Evolutionary conservation across 2,329 filamentous ascomycete genomes (phyloP).

Genomic region (Pestalotiopsis sp.): DNA sequence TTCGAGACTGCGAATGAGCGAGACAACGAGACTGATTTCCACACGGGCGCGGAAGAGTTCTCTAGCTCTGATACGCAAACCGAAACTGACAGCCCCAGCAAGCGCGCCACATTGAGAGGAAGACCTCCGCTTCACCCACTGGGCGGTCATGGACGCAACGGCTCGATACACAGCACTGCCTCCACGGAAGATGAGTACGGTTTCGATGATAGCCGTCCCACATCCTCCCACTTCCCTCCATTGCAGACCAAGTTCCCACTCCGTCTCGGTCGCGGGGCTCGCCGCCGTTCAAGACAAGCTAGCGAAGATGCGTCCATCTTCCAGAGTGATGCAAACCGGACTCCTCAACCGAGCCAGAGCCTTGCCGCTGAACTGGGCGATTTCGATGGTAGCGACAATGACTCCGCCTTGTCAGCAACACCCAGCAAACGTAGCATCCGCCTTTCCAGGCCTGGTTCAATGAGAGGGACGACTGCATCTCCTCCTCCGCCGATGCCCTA

Average conservation of each 20-base stretch:
- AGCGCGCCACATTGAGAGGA: slow-evolving; percentile 31
- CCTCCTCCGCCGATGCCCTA: slow-evolving; percentile 51
- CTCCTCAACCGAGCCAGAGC: slow-evolving; percentile 67
- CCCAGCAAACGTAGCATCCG: slow-evolving; percentile 52
- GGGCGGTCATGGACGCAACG: slow-evolving; percentile 33
- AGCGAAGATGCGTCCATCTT: slow-evolving; percentile 58
- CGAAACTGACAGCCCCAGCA: slow-evolving; percentile 73
- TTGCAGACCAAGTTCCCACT: slow-evolving; percentile 72
- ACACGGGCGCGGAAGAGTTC: slow-evolving; percentile 83
- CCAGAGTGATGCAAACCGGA: slow-evolving; percentile 51
- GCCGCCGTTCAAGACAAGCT: slow-evolving; percentile 61
- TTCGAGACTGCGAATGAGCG: slow-evolving; percentile 76
- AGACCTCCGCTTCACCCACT: slow-evolving; percentile 21
- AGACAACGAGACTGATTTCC: slow-evolving; percentile 88
- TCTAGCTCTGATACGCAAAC: slow-evolving; percentile 73
- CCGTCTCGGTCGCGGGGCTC: slow-evolving; percentile 65
- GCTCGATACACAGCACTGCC: slow-evolving; percentile 83
- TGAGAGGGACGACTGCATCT: slow-evolving; percentile 41
- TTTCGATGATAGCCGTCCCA: slow-evolving; percentile 59
- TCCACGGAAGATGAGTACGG: slow-evolving; percentile 73
- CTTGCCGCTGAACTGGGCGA: slow-evolving; percentile 90
- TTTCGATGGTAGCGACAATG: slow-evolving; percentile 74
- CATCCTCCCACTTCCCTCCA: slow-evolving; percentile 53
- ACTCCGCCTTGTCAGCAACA: slow-evolving; percentile 58
- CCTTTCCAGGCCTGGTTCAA: slow-evolving; percentile 50